These are phyloP conservation scores for Amanita brunnescens DNA, from an alignment of 768 basidiomycete species.

Conservation along the genomic window DNA sequence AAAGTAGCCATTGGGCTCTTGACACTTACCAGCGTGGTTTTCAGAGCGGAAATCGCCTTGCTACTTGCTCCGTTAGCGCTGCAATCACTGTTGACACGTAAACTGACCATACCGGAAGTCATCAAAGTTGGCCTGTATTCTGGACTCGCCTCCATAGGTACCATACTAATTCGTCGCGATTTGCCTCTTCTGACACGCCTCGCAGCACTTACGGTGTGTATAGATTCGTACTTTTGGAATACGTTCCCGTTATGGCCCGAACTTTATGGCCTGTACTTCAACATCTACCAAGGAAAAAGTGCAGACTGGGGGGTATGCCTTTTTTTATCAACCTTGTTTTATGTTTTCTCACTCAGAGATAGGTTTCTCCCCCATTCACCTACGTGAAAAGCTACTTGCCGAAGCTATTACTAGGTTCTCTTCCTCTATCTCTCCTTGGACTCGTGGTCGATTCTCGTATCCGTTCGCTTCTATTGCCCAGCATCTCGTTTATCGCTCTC, in stretches of 20 bases:
- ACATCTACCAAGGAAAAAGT: slow-evolving; percentile 79
- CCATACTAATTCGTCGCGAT: slow-evolving; percentile 9
- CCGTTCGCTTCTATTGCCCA: slow-evolving; percentile 41
- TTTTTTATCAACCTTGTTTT: neutral
- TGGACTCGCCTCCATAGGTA: slow-evolving; percentile 45
- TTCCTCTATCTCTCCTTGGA: slow-evolving; percentile 55
- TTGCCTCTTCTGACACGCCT: neutral
- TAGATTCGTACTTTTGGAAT: slow-evolving; percentile 89
- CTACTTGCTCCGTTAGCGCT: slow-evolving; percentile 55
- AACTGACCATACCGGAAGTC: slow-evolving; percentile 34
- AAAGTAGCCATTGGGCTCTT: slow-evolving; percentile 47
- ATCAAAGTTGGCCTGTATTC: slow-evolving; percentile 42
- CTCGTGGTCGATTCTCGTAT: slow-evolving; percentile 37
- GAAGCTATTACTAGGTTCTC: slow-evolving; percentile 60
- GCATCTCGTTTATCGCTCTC: slow-evolving; percentile 42
- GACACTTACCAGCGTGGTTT: slow-evolving; percentile 56
- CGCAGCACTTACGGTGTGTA: slow-evolving; percentile 46
- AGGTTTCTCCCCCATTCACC: slow-evolving; percentile 62
- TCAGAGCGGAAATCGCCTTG: slow-evolving; percentile 72
- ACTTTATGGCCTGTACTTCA: slow-evolving; percentile 69
- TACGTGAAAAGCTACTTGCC: slow-evolving; percentile 69
- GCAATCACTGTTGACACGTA: slow-evolving; percentile 37
- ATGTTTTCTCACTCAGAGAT: slow-evolving; percentile 1
- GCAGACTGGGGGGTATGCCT: slow-evolving; percentile 84
- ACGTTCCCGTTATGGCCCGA: slow-evolving; percentile 80